Conservation (phyloP, 1,139 yeast species). For the Protomyces pachydermus region DNA sequence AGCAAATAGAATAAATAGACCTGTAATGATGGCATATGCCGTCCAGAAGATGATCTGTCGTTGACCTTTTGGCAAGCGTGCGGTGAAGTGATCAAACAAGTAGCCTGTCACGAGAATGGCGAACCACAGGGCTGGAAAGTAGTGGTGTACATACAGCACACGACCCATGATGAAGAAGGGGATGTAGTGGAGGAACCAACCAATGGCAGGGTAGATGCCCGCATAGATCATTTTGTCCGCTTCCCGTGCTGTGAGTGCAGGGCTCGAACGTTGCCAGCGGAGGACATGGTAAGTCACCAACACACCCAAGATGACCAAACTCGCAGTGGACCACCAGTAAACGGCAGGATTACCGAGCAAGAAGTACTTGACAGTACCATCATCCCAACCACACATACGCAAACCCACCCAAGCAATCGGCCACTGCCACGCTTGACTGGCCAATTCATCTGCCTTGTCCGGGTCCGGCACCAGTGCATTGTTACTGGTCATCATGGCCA, state of each 20-base stretch:
- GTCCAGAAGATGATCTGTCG: slow-evolving; percentile 41
- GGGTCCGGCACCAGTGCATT: slow-evolving; percentile 90
- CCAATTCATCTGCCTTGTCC: slow-evolving; percentile 86
- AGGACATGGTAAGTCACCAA: slow-evolving; percentile 56
- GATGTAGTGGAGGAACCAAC: slow-evolving; percentile 88
- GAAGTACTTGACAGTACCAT: slow-evolving; percentile 68
- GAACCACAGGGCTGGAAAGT: slow-evolving; percentile 91
- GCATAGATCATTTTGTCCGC: slow-evolving; percentile 59
- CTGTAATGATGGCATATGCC: slow-evolving; percentile 58
- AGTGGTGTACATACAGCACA: slow-evolving; percentile 95
- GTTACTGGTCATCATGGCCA: slow-evolving; percentile 99
- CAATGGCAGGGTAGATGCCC: slow-evolving; percentile 83
- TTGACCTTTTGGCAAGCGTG: slow-evolving; percentile 37
- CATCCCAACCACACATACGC: slow-evolving; percentile 93
- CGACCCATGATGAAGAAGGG: slow-evolving; percentile 95
- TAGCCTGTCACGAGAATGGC: slow-evolving; percentile 80
- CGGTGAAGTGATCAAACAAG: slow-evolving; percentile 60
- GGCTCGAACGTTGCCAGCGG: slow-evolving; percentile 91
- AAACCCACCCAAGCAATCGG: slow-evolving; percentile 88
- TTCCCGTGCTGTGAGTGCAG: slow-evolving; percentile 52
- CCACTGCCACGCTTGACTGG: slow-evolving; percentile 98
- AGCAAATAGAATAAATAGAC: slow-evolving; percentile 66
- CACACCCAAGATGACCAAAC: slow-evolving; percentile 58
- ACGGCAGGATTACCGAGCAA: slow-evolving; percentile 90
- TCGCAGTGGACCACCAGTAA: slow-evolving; percentile 83